Base-by-base conservation (phyloP, 805 yeast genomes). In the Lachancea dasiensis region DNA sequence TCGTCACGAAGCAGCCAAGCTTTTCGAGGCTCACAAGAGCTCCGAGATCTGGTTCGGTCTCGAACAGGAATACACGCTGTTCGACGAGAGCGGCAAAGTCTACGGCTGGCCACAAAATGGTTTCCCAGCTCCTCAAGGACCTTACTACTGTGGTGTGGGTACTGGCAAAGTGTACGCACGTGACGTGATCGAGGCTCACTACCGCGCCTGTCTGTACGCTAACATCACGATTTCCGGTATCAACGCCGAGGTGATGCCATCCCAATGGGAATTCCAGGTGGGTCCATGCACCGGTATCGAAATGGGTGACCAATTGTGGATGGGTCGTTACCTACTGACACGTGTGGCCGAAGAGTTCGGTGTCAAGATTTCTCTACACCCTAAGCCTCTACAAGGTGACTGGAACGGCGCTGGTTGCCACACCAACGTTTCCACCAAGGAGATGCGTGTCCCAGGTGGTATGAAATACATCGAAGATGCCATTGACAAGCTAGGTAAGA, bases 381-480 rank as follows among this genome's bases (percentile, higher is more conserved):
- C 98, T 69, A 92, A 92, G 78, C 97, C 98, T 54, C 77, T 92
- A 67, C 77, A 81, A 74, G 97, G 97, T 56, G 97, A 90, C 72
- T 92, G 97, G 97, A 92, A 92, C 67, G 98, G 98, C 74, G 97
- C 98, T 66, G 98, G 98, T 60, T 90, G 97, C 76, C 98, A 92
- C 72, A 92, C 98, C 65, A 92, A 92, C 67, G 97, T 92, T 45
- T 87, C 97, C 34, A 92, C 98, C 56, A 76, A 73, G 66, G 62
- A 61, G 36, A 92, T 90, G 97, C 87, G 98, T 76, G 64, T 61
- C 25, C 84, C 86, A 63, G 98, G 98, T 67, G 98, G 98, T 65
- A 86, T 92, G 87, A 84, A 85, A 68, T 72, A 67, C 67, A 92
- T 92, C 61, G 96, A 92, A 61, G 83, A 72, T 40, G 97, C 97